Evolutionary conservation across 169 alveolate genomes (phyloP).

Genomic region (Plasmodium blacklocki): DNA sequence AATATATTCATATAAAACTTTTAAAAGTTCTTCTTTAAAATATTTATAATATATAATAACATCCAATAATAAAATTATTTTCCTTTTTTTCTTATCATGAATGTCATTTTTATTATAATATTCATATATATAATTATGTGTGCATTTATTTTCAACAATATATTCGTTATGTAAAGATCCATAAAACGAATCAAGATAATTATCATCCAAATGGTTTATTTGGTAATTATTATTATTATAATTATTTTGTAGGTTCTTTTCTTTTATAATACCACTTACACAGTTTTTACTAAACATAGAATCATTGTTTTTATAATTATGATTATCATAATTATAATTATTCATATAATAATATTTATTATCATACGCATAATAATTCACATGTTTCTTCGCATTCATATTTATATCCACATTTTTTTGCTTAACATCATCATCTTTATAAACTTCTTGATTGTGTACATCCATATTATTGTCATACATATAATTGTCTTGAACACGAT

Average conservation of each 20-base stretch:
- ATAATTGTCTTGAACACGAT: slow-evolving; percentile 18
- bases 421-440: neutral
- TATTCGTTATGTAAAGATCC: slow-evolving; percentile 65
- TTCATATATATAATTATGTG: slow-evolving; percentile 54
- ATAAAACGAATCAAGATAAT: neutral
- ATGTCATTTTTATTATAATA: slow-evolving; percentile 62
- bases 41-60: slow-evolving; percentile 51
- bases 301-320: neutral
- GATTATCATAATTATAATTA: slow-evolving; percentile 2
- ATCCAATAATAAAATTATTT: slow-evolving; percentile 40
- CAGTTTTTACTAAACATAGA: neutral
- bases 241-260: neutral
- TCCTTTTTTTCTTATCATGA: slow-evolving; percentile 33
- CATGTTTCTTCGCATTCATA: neutral
- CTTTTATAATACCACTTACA: neutral
- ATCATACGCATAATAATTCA: neutral
- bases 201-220: neutral
- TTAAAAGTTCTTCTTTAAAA: slow-evolving; percentile 53
- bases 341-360: neutral
- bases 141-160: slow-evolving; percentile 53
- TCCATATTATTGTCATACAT: neutral
- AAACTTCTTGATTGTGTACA: too few species aligned
- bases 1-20: slow-evolving; percentile 44
- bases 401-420: neutral
- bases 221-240: neutral